phyloP scores from a whole-genome alignment of 1,284 basidiomycete species.

The Porphyrellus sp. region DNA sequence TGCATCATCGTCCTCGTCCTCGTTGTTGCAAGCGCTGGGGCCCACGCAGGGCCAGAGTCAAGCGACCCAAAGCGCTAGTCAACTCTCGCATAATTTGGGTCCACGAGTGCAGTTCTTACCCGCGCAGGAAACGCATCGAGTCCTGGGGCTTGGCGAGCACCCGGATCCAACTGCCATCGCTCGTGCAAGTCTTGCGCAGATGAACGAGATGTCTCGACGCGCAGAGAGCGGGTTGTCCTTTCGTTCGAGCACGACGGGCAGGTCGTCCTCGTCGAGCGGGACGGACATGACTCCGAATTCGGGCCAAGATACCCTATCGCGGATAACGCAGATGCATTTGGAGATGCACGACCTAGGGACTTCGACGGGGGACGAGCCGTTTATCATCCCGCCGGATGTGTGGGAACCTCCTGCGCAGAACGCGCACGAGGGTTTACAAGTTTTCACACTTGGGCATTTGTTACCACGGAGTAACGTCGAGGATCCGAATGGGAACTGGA shows the following conservation, averaged over 20 bases:
- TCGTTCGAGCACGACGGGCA: slow-evolving; percentile 12
- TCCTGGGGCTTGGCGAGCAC: slow-evolving; percentile 44
- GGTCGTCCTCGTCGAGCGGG: slow-evolving; percentile 22
- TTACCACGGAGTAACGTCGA: slow-evolving; percentile 56
- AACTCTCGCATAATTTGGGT: slow-evolving; percentile 15
- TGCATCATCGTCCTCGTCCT: slow-evolving; percentile 22
- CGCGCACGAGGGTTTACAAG: slow-evolving; percentile 66
- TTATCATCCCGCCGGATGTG: slow-evolving; percentile 37
- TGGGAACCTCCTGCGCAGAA: slow-evolving; percentile 31
- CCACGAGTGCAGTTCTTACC: slow-evolving; percentile 47
- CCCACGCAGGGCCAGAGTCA: slow-evolving; percentile 14
- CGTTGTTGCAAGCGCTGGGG: slow-evolving; percentile 28
- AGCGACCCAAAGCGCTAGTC: slow-evolving; percentile 9
- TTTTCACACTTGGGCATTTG: slow-evolving; percentile 80
- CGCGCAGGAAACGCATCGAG: slow-evolving; percentile 54
- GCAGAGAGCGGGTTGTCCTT: slow-evolving; percentile 48
- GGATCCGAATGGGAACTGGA: slow-evolving; percentile 58
- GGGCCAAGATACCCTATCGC: slow-evolving; percentile 17
- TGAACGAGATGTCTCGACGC: slow-evolving; percentile 70
- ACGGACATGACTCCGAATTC: slow-evolving; percentile 15
- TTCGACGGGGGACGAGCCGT: slow-evolving; percentile 36
- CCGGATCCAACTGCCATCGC: slow-evolving; percentile 52
- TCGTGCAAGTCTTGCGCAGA: slow-evolving; percentile 58
- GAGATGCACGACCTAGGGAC: slow-evolving; percentile 24
- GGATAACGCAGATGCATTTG: slow-evolving; percentile 29